A percentile compares a stretch with the other conserved stretches of the same genome.
Conservation (phyloP, 2,329 filamentous ascomycete genomes). For the Lasiodiplodia hormozganensis region DNA sequence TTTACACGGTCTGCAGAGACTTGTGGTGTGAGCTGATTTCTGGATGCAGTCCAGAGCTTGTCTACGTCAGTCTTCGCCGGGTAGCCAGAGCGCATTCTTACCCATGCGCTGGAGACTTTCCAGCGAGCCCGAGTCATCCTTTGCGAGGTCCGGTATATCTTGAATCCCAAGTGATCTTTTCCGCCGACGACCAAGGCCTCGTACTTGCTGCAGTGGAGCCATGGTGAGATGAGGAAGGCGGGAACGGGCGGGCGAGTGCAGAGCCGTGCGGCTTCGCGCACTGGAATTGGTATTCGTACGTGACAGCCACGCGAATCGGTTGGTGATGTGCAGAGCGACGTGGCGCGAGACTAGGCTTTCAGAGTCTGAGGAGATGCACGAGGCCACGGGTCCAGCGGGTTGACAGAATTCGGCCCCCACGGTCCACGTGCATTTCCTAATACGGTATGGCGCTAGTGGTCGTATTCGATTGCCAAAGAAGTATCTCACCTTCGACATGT, state of each 20-base stretch:
- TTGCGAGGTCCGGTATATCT: background rate
- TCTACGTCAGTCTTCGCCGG: background rate
- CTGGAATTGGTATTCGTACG: background rate
- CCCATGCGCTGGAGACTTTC: slow-evolving; percentile 5
- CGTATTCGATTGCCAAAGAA: background rate
- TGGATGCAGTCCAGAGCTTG: background rate
- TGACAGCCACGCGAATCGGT: background rate
- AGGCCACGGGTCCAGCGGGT: background rate
- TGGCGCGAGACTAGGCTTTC: too few relatives aligned
- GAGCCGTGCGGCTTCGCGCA: background rate
- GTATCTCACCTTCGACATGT: too few relatives aligned
- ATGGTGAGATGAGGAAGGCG: background rate
- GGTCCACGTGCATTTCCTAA: background rate
- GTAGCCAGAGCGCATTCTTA: background rate
- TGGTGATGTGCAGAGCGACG: background rate
- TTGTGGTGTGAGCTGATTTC: background rate
- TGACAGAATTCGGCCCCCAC: background rate
- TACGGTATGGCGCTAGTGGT: background rate
- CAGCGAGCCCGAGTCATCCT: background rate
- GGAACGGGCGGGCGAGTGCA: background rate
- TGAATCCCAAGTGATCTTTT: slow-evolving; percentile 7
- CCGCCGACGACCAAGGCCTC: slow-evolving; percentile 5
- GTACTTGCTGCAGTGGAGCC: background rate
- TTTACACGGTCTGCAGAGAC: background rate
- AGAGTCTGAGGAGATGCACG: background rate